Conservation (phyloP, 192 early-diverging fungal species). For the Linnemannia hyalina region DNA sequence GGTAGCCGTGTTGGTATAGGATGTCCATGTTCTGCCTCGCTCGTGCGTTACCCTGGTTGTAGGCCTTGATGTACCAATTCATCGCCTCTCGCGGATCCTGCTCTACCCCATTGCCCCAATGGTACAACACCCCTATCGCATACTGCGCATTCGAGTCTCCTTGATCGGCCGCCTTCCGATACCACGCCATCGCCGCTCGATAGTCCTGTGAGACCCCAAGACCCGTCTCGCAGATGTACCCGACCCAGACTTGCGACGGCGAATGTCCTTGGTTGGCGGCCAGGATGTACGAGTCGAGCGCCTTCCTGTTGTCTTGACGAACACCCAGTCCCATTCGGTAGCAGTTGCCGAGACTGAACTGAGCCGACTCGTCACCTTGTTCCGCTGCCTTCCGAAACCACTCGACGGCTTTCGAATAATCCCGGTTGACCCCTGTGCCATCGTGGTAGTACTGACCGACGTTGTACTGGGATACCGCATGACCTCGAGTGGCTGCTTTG, state of each 20-base stretch:
- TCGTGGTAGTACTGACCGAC: no score
- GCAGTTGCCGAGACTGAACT: not conserved
- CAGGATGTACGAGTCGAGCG: not conserved
- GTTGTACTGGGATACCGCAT: no score
- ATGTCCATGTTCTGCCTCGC: not conserved
- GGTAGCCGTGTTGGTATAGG: not conserved
- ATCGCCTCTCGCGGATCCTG: not conserved
- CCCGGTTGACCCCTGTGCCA: no score
- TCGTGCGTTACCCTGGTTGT: not conserved
- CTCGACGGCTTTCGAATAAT: no score
- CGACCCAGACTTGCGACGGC: not conserved
- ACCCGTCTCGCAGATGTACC: not conserved
- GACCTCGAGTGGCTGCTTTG: no score
- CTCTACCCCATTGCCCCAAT: not conserved
- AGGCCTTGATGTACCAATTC: not conserved
- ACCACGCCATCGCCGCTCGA: not conserved
- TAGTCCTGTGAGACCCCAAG: not conserved
- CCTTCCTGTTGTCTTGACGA: not conserved
- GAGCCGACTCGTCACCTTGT: not conserved
- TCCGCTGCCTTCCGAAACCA: not conserved
- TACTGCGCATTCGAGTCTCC: not conserved
- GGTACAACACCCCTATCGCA: not conserved
- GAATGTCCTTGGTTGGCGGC: not conserved
- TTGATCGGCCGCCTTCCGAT: not conserved
- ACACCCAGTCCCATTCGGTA: not conserved